Conservation (phyloP, 257 asterid genomes). For the Echium plantagineum region DNA sequence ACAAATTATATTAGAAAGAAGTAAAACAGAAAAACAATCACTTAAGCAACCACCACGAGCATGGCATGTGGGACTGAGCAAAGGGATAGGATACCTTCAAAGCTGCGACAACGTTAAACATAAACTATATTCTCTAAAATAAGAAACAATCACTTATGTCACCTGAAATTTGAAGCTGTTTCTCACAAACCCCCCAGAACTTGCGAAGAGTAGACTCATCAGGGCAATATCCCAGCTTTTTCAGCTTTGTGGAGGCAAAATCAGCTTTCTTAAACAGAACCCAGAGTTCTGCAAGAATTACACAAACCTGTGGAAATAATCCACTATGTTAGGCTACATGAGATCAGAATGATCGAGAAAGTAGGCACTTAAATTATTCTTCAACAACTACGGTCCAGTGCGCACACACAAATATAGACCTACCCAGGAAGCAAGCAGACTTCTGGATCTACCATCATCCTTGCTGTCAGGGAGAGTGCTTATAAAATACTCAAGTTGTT, state of each 20-base stretch:
- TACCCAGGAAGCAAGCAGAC: slow-evolving; percentile 75
- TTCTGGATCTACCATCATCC: slow-evolving; percentile 33
- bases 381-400: background rate
- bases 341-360: slow-evolving; percentile 5
- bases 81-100: background rate
- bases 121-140: background rate
- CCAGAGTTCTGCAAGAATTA: slow-evolving; percentile 72
- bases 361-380: slow-evolving; percentile 6
- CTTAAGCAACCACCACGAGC: too few species aligned
- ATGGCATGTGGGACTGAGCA: background rate
- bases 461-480: slow-evolving; percentile 24
- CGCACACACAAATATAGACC: slow-evolving; percentile 8
- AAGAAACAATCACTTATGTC: slow-evolving; percentile 13
- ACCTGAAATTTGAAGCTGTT: slow-evolving; percentile 67
- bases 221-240: slow-evolving; percentile 57
- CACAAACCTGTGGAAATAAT: slow-evolving; percentile 51
- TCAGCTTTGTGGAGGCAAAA: slow-evolving; percentile 59
- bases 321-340: slow-evolving; percentile 9
- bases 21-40: too few species aligned
- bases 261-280: slow-evolving; percentile 60
- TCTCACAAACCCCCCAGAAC: slow-evolving; percentile 84
- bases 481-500: slow-evolving; percentile 66
- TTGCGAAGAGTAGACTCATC: slow-evolving; percentile 43
- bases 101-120: background rate
- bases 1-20: background rate